Conservation (phyloP, 129 eudicot species). For the Glebionis coronaria region DNA sequence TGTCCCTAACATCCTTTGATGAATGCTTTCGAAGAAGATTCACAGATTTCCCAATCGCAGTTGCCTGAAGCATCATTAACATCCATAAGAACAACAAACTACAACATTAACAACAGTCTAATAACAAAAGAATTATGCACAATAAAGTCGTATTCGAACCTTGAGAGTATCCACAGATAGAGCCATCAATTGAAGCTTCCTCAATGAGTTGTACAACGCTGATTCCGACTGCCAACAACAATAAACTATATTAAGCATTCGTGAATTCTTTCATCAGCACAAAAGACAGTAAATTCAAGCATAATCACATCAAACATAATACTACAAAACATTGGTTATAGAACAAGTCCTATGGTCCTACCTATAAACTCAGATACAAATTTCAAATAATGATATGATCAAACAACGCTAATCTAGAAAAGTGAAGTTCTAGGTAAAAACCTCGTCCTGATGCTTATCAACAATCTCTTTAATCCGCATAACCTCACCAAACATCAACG, state of each 20-base stretch:
- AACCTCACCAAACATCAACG: conserved; percentile 53
- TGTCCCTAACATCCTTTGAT: conserved; percentile 55
- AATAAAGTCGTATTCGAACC: conserved; percentile 39
- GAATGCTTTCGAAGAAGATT: conserved; percentile 59
- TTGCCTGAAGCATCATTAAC: conserved; percentile 47
- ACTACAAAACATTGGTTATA: not conserved
- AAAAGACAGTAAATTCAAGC: not conserved
- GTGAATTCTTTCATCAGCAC: not conserved
- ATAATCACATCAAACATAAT: not conserved
- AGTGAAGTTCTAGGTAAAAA: conserved; percentile 8
- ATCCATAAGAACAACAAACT: conserved; percentile 4
- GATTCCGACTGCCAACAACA: conserved; percentile 55
- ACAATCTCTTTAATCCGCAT: conserved; percentile 71
- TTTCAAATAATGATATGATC: not conserved
- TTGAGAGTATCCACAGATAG: conserved; percentile 69
- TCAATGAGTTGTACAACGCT: conserved; percentile 58
- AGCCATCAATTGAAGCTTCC: conserved; percentile 75
- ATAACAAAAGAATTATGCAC: not conserved
- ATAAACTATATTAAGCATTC: not conserved
- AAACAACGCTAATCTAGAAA: not conserved
- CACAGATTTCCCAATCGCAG: conserved; percentile 86
- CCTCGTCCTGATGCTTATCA: conserved; percentile 66
- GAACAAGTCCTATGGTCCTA: conserved; percentile 1
- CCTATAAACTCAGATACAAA: not conserved
- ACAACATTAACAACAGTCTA: not conserved